Evolutionary conservation across 1,139 yeast species (phyloP), one percentile per base, ranked within the genome.

Genomic region (Blastobotrys capitulatus): DNA sequence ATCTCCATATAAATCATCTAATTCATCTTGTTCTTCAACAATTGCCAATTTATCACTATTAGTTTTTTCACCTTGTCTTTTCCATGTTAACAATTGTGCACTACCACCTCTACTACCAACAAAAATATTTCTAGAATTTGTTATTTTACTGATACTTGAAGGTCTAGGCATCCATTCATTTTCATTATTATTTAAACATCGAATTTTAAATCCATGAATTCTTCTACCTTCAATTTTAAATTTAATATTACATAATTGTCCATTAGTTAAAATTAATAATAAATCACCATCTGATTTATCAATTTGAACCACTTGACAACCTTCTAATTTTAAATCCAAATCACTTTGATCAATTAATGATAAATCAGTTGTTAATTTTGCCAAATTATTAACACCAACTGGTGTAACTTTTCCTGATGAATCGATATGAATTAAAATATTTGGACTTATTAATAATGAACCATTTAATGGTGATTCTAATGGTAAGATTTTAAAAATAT

Each of bases 401-500:
- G 90, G 85, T 57, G 80, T 78, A 1, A 76, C 66, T 25, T 84
- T 78, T 9, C 97, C 97, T 1, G 94, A 82, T 47, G 87, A 81
- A 62, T 89, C 96, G 20, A 89, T 77, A 63, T 87, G 94, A 16
- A 88, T 70, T 15, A 90, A 60, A 57, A 85, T 88, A 62, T 90
- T 89, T 29, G 85, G 76, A 1, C 97, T 97, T 8, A 86, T 51
- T 19, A 89, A 65, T 15, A 89, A 69, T 41, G 83, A 73, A 1
- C 95, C 95, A 52, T 84, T 86, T 42, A 86, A 69, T 0, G 94
- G 92, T 1, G 71, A 68, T 1, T 80, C 76, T 36, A 88, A 71
- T 0, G 96, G 83, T 7, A 84, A 65, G 6, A 88, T 66, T 31
- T 77, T 70, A 56, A 81, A 83, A 10, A 85, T 65, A 61, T 88